phyloP scores from a whole-genome alignment of 1,284 basidiomycete genomes.

The Trichosporon ovoides region DNA sequence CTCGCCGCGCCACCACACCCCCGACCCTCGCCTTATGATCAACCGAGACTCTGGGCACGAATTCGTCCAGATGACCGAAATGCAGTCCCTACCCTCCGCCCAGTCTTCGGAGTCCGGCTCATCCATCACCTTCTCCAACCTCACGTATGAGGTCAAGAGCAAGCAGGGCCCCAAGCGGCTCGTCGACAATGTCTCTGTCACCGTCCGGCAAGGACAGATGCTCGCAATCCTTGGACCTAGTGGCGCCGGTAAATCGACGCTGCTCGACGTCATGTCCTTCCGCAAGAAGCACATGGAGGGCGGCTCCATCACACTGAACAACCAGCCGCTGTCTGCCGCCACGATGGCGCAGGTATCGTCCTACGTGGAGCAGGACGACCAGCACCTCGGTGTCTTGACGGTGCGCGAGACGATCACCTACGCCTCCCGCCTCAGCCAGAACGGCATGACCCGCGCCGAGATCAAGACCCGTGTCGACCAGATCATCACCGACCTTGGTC shows the following conservation, averaged over 20 bases:
- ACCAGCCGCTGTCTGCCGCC: conserved; percentile 7
- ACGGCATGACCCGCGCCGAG: conserved; percentile 10
- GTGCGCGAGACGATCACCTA: conserved; percentile 35
- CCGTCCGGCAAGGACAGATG: conserved; percentile 17
- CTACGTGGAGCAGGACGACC: conserved; percentile 50
- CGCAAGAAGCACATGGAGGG: conserved; percentile 26
- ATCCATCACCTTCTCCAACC: conserved; percentile 9
- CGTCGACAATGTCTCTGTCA: conserved; percentile 17
- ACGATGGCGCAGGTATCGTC: conserved; percentile 23
- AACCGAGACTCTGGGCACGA: neutral
- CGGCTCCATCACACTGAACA: conserved; percentile 18
- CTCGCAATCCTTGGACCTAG: conserved; percentile 20
- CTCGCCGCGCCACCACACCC: neutral
- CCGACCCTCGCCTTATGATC: neutral
- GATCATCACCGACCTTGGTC: conserved; percentile 20
- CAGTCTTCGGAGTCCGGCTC: neutral
- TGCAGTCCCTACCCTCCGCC: neutral
- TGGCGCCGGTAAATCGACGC: conserved; percentile 43
- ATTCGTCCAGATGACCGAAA: neutral
- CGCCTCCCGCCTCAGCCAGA: conserved; percentile 17
- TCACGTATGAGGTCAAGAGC: conserved; percentile 20
- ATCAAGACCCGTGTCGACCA: conserved; percentile 14
- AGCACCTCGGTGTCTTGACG: conserved; percentile 46
- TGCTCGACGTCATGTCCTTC: conserved; percentile 45
- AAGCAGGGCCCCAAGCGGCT: conserved; percentile 15